Conservation (phyloP, 1,139 yeast species). For the Trichomonascaceae sp. region DNA sequence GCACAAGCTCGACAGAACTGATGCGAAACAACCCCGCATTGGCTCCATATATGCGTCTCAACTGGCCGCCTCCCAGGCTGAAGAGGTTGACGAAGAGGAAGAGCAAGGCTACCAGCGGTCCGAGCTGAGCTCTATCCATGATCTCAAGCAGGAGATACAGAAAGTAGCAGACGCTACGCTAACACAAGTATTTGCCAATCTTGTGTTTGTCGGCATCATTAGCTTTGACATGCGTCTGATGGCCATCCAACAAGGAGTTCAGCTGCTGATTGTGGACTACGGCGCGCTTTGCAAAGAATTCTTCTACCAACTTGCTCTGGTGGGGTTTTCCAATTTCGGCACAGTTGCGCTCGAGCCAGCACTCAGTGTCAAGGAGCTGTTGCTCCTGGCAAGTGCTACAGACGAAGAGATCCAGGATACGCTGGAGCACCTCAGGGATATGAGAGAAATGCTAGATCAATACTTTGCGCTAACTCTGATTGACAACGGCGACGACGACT, state of each 20-base stretch:
- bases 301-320: slow-evolving; percentile 67
- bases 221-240: slow-evolving; percentile 58
- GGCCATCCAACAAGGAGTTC: slow-evolving; percentile 74
- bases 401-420: slow-evolving; percentile 2
- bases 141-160: slow-evolving; percentile 41
- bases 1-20: slow-evolving; percentile 42
- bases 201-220: slow-evolving; percentile 71
- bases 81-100: not conserved
- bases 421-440: slow-evolving; percentile 11
- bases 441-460: slow-evolving; percentile 59
- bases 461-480: slow-evolving; percentile 49
- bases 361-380: slow-evolving; percentile 8
- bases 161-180: slow-evolving; percentile 36
- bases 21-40: slow-evolving; percentile 50
- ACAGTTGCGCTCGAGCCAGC: slow-evolving; percentile 31
- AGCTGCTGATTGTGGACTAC: slow-evolving; percentile 68
- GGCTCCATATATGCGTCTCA: slow-evolving; percentile 28
- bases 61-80: not conserved
- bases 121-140: slow-evolving; percentile 28
- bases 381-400: slow-evolving; percentile 3
- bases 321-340: slow-evolving; percentile 79
- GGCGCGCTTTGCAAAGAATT: slow-evolving; percentile 50
- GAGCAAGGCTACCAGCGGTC: slow-evolving; percentile 1
- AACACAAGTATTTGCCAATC: slow-evolving; percentile 55
- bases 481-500: slow-evolving; percentile 3